These are phyloP conservation scores for Albugo candida DNA, from an alignment of 352 stramenopile genomes.

Conservation along the genomic window DNA sequence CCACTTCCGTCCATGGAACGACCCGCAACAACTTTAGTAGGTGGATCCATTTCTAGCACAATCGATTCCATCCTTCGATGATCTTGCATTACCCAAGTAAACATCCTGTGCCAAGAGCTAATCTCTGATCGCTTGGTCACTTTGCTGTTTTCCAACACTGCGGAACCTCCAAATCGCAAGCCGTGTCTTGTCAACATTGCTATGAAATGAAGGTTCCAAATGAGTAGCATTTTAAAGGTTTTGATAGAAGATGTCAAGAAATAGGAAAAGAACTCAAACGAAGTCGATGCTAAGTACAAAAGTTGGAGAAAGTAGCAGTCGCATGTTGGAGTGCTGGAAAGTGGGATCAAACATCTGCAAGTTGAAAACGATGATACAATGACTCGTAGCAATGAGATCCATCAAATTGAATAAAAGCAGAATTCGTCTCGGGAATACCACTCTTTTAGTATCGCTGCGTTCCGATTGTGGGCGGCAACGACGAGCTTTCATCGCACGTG, in stretches of 20 bases:
- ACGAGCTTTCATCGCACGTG: too few relatives aligned
- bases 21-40: too few relatives aligned
- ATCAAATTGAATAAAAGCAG: too few relatives aligned
- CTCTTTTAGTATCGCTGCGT: too few relatives aligned
- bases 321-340: constrained; percentile 75
- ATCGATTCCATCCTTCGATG: too few relatives aligned
- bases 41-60: too few relatives aligned
- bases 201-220: constrained; percentile 44
- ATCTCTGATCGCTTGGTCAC: constrained; percentile 13
- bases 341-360: constrained; percentile 72
- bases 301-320: constrained; percentile 72
- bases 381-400: constrained; percentile 39
- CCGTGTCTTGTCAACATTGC: constrained; percentile 54
- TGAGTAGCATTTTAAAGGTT: constrained; percentile 74
- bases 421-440: too few relatives aligned
- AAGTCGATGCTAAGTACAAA: constrained; percentile 72
- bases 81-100: neutral
- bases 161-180: constrained; percentile 8
- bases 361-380: constrained; percentile 59
- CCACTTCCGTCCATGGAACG: too few relatives aligned
- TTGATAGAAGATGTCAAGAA: constrained; percentile 80
- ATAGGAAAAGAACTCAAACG: constrained; percentile 76
- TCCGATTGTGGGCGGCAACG: too few relatives aligned
- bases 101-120: neutral
- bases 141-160: constrained; percentile 25